Evolutionary conservation across 1,139 yeast species (phyloP), one percentile per base, ranked within the genome.

Genomic region (Blastobotrys indianensis): DNA sequence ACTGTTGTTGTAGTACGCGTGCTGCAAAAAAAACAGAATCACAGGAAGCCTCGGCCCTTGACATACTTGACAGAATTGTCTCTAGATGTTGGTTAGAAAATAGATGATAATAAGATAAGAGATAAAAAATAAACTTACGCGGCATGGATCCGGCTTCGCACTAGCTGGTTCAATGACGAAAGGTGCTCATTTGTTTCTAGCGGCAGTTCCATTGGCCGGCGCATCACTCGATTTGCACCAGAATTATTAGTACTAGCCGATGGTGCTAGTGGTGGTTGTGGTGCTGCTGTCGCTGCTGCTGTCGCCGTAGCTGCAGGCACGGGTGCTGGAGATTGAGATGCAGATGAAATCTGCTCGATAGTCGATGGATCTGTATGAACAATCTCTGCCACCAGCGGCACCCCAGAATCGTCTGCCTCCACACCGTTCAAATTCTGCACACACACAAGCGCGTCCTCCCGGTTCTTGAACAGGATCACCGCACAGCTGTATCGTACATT

Each of bases 361-460:
- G 25, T 7, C 25, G 25, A 20, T 20, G 25, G 25, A 4, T 20
- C 25, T 20, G 25, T 20, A 5, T 45, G 10, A 4, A 45, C 38
- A 37, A 49, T 45, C 38, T 44, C 45, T 8, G 51, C 52, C n/a
- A 43, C 43, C 37, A 46, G 23, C 11, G 46, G 49, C 11, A 42
- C 39, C n/a, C 47, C 44, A 6, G 45, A 23, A 25, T 42, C 49
- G 32, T 49, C 52, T 2, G 51, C 50, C 29, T 48, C 49, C 6
- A 32, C 49, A 11, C 49, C 51, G 25, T 47, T 43, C 29, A 48
- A 34, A 25, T 48, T 43, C 4, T 42, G 12, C 2, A 41, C 52
- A 31, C 52, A 49, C 31, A 28, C 39, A n/a, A 30, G 11, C 5
- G 52, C 52, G 15, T 49, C 47, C 15, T 47, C 52, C n/a, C 47